These are phyloP conservation scores for Phytopythium montanum DNA, from an alignment of 352 stramenopile genomes.

Conservation along the genomic window DNA sequence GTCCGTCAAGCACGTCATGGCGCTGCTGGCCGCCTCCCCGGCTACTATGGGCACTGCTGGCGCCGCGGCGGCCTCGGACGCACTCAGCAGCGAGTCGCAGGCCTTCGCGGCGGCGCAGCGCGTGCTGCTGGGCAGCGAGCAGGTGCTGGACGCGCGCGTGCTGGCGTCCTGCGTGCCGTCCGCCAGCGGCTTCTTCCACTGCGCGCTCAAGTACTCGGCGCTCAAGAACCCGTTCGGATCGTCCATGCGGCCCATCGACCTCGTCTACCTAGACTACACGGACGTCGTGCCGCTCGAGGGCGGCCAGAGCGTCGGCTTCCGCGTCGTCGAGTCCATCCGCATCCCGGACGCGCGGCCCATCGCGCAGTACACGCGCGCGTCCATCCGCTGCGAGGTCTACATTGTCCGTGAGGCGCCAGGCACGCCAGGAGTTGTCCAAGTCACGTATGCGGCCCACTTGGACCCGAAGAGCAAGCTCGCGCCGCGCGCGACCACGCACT, in stretches of 20 bases:
- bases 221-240: slow-evolving; percentile 78
- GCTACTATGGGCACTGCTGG: not conserved
- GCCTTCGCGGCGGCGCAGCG: slow-evolving; percentile 61
- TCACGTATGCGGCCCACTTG: slow-evolving; percentile 79
- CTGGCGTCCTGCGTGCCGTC: slow-evolving; percentile 61
- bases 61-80: not conserved
- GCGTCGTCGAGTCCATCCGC: slow-evolving; percentile 80
- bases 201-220: slow-evolving; percentile 77
- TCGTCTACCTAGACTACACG: slow-evolving; percentile 85
- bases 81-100: slow-evolving; percentile 30
- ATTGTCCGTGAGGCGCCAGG: slow-evolving; percentile 60
- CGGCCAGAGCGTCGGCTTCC: slow-evolving; percentile 64
- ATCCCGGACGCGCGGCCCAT: slow-evolving; percentile 51
- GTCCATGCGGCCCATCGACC: slow-evolving; percentile 41
- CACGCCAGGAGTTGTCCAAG: slow-evolving; percentile 66
- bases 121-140: slow-evolving; percentile 50
- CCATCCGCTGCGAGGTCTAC: slow-evolving; percentile 80
- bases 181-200: slow-evolving; percentile 70
- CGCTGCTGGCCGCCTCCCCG: slow-evolving; percentile 37
- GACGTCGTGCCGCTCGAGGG: slow-evolving; percentile 62
- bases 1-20: slow-evolving; percentile 84
- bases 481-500: slow-evolving; percentile 47
- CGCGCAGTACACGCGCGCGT: slow-evolving; percentile 64
- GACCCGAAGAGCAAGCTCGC: slow-evolving; percentile 80
- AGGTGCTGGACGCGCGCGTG: slow-evolving; percentile 65